Percentiles rank a stretch among this genome's conserved stretches.
phyloP scores from a whole-genome alignment of 2,329 filamentous ascomycete genomes.

The Exutisphaerella laricina region DNA sequence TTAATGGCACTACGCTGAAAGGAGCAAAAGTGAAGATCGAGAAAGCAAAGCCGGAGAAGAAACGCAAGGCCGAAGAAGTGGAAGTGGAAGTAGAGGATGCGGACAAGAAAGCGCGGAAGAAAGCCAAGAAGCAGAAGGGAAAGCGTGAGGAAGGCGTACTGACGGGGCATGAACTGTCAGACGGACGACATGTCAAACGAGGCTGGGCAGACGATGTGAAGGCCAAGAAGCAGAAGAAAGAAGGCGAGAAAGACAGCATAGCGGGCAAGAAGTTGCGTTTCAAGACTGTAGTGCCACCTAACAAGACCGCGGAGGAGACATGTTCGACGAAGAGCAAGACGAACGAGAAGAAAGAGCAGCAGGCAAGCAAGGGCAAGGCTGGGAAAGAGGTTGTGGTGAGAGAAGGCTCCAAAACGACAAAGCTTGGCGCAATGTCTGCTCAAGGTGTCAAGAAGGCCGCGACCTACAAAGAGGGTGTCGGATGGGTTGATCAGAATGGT shows the following conservation, averaged over 20 bases:
- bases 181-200: slow-evolving; percentile 74
- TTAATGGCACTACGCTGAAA: slow-evolving; percentile 79
- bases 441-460: slow-evolving; percentile 40
- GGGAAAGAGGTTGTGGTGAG: slow-evolving; percentile 64
- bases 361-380: slow-evolving; percentile 60
- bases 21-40: slow-evolving; percentile 82
- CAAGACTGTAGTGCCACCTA: slow-evolving; percentile 64
- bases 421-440: slow-evolving; percentile 45
- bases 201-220: slow-evolving; percentile 67
- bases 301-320: slow-evolving; percentile 55
- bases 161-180: slow-evolving; percentile 65
- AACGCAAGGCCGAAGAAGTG: slow-evolving; percentile 34
- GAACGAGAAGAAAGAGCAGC: slow-evolving; percentile 46
- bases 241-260: slow-evolving; percentile 57
- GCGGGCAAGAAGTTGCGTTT: slow-evolving; percentile 77
- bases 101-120: slow-evolving; percentile 49
- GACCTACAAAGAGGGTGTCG: slow-evolving; percentile 75
- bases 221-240: slow-evolving; percentile 43
- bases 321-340: slow-evolving; percentile 56
- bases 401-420: slow-evolving; percentile 81
- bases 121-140: slow-evolving; percentile 49
- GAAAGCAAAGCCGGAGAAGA: slow-evolving; percentile 64
- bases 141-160: slow-evolving; percentile 48
- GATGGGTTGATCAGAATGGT: slow-evolving; percentile 79
- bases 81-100: slow-evolving; percentile 31